Percentiles rank a stretch among this genome's conserved stretches.
Conservation (phyloP, 2,329 filamentous ascomycete species). For the Aaosphaeria arxii region DNA sequence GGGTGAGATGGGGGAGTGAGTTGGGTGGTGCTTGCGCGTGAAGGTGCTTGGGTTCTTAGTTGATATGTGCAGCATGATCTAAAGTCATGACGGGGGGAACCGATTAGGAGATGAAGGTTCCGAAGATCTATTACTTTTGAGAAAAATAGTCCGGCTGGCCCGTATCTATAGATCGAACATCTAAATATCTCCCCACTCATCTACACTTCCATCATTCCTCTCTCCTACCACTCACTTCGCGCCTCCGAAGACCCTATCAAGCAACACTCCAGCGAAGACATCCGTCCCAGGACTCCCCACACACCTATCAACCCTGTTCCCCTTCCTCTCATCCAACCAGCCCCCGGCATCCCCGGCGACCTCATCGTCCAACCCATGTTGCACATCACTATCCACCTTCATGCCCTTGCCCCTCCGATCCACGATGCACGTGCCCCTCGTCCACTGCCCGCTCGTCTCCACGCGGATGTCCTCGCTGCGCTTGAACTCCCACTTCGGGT, state of each 20-base stretch:
- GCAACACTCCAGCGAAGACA: conserved; percentile 62
- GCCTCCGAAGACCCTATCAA: conserved; percentile 62
- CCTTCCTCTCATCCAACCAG: conserved; percentile 72
- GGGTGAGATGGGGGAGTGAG: no score
- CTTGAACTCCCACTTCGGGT: conserved; percentile 33
- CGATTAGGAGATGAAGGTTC: no score
- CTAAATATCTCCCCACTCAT: no score
- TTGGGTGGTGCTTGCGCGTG: no score
- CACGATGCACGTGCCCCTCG: conserved; percentile 81
- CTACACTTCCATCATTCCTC: not conserved
- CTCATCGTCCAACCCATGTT: conserved; percentile 27
- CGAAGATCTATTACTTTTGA: no score
- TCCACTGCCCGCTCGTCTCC: conserved; percentile 93
- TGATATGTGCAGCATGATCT: no score
- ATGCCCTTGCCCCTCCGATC: conserved; percentile 66
- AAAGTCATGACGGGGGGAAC: no score
- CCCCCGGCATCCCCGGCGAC: conserved; percentile 68
- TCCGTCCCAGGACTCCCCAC: conserved; percentile 65
- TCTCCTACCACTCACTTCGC: not conserved
- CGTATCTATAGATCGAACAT: no score
- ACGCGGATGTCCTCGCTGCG: conserved; percentile 78
- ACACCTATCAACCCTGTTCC: conserved; percentile 78
- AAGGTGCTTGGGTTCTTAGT: no score
- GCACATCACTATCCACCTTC: conserved; percentile 33
- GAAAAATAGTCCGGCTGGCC: no score